These are phyloP conservation scores for Podila horticola DNA, from an alignment of 192 early-diverging fungal species.

Conservation along the genomic window DNA sequence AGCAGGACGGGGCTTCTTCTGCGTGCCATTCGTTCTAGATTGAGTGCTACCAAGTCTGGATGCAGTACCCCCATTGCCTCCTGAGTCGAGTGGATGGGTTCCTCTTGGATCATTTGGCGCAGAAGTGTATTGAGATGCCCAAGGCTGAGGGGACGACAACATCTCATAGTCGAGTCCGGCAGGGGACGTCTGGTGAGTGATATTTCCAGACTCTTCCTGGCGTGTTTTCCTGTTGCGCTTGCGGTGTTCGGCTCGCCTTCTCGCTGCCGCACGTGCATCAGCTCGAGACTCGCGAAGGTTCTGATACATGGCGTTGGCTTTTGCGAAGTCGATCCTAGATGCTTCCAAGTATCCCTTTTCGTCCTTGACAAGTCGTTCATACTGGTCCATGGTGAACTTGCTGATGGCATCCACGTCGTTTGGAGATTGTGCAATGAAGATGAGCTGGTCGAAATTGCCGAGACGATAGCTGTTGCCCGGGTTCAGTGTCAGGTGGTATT, in stretches of 20 bases:
- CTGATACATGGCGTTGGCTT: slow-evolving; percentile 28
- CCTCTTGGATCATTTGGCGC: too few relatives aligned
- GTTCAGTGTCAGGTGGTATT: slow-evolving; percentile 66
- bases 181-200: background rate
- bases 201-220: background rate
- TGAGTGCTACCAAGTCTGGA: background rate
- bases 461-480: slow-evolving; percentile 66
- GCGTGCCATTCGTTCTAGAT: background rate
- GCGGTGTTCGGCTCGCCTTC: slow-evolving; percentile 10
- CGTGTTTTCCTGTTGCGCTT: background rate
- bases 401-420: slow-evolving; percentile 55
- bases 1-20: slow-evolving; percentile 24
- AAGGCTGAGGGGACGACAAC: background rate
- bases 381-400: slow-evolving; percentile 34
- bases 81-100: too few relatives aligned
- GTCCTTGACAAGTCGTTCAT: slow-evolving; percentile 23
- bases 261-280: slow-evolving; percentile 21
- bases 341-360: slow-evolving; percentile 14
- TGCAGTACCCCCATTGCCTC: background rate
- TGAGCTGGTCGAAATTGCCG: slow-evolving; percentile 54
- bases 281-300: slow-evolving; percentile 18
- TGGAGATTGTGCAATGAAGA: slow-evolving; percentile 65
- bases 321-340: slow-evolving; percentile 16
- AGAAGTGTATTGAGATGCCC: too few relatives aligned
- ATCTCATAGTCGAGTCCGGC: background rate